phyloP scores from a whole-genome alignment of 345 rosid genomes.

The Populus deltoides region DNA sequence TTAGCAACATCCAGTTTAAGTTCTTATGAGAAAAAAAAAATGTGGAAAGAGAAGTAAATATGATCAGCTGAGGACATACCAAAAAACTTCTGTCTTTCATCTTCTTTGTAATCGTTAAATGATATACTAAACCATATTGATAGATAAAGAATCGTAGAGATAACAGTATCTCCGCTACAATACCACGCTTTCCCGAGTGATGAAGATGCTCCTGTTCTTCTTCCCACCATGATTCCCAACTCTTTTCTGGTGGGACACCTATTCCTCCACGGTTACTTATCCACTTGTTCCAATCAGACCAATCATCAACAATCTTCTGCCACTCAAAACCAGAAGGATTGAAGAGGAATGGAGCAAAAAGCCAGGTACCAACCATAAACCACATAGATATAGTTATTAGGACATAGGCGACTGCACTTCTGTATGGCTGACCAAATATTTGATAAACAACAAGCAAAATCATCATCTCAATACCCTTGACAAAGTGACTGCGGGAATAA shows the following conservation, averaged over 20 bases:
- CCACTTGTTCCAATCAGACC: conserved; percentile 99
- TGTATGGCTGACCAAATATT: conserved; percentile 78
- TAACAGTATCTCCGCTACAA: conserved; percentile 79
- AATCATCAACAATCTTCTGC: conserved; percentile 99
- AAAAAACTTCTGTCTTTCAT: conserved; percentile 51
- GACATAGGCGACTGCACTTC: conserved; percentile 82
- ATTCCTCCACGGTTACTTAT: conserved; percentile 88
- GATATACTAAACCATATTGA: conserved; percentile 95
- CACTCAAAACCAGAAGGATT: conserved; percentile 99
- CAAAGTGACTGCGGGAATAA: conserved; percentile 97
- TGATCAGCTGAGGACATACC: conserved; percentile 40
- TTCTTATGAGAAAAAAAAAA: background rate
- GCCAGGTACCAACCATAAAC: conserved; percentile 99
- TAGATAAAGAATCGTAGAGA: conserved; percentile 85
- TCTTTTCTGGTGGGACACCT: conserved; percentile 93
- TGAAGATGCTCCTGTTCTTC: conserved; percentile 96
- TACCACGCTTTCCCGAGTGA: conserved; percentile 90
- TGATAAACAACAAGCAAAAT: conserved; percentile 82
- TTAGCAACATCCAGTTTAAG: background rate
- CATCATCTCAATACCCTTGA: conserved; percentile 96
- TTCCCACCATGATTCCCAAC: conserved; percentile 99
- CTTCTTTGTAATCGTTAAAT: conserved; percentile 53
- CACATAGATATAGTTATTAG: conserved; percentile 92
- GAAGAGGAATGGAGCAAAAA: conserved; percentile 96
- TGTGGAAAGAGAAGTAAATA: background rate